Evolutionary conservation across 2,329 filamentous ascomycete genomes (phyloP), one percentile per base, ranked within the genome.

Genomic region (Aspergillus novoparasiticus): DNA sequence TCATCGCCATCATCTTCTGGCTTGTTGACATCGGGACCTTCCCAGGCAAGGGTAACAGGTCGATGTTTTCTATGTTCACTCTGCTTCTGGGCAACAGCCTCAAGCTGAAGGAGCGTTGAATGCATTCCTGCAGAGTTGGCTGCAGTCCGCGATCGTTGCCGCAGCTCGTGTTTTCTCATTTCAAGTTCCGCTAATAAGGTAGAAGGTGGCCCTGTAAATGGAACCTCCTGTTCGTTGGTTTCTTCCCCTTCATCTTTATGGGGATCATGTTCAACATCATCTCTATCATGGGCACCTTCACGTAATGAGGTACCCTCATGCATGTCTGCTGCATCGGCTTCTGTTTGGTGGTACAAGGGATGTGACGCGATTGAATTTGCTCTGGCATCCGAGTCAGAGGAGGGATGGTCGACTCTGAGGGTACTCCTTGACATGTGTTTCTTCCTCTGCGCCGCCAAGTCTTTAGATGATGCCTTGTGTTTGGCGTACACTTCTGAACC

Each of bases 181-280:
- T 97, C 93, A 9, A 99, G 83, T 75, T 99, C 95, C 0, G 95
- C 95, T 28, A 99, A 86, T 0, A 99, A 84, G 0, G 95, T 99
- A 1, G 93, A 96, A 0, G 95, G 95, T 4, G 89, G 86, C 0
- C 91, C 92, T 59, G 89, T 84, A 66, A 87, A 90, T 1, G 75
- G 74, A 19, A 69, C 68, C n/a, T 73, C 76, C 19, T 79, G 82
- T 28, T 82, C 79, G 30, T 83, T 82, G 4, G 81, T 79, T 3
- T 79, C 79, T 3, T 69, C 69, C 36, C 68, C 66, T 46, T 69
- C 61, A n/a, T 65, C 63, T 59, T 64, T 54, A 59, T 43, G 68
- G 21, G 63, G 43, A 60, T 68, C 68, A 43, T 57, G 60, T 28
- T 61, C 62, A 19, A 46, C 53, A 21, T 66, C 59, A 41, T 68